phyloP scores from a whole-genome alignment of 2,329 filamentous ascomycete species.

The Microascus cirrosus region DNA sequence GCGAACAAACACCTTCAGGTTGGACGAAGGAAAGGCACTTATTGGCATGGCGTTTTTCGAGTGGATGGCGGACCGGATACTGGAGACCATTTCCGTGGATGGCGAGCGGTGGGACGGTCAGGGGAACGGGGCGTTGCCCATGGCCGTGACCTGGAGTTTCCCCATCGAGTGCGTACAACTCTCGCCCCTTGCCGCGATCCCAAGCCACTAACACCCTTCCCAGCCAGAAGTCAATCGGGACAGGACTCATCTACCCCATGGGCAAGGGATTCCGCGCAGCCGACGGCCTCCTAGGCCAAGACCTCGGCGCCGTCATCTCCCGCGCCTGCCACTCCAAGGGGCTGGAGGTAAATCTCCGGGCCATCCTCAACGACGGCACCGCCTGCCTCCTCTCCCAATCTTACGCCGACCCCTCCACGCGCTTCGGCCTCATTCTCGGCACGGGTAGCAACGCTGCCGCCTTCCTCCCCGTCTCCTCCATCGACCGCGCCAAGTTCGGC shows the following conservation, averaged over 20 bases:
- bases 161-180: slow-evolving; percentile 48
- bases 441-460: slow-evolving; percentile 58
- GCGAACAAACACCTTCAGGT: slow-evolving; percentile 43
- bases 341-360: slow-evolving; percentile 43
- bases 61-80: slow-evolving; percentile 54
- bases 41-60: slow-evolving; percentile 52
- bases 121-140: slow-evolving; percentile 35
- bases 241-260: slow-evolving; percentile 50
- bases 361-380: slow-evolving; percentile 57
- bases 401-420: slow-evolving; percentile 45
- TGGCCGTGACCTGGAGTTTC: slow-evolving; percentile 60
- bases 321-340: slow-evolving; percentile 37
- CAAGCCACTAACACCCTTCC: neutral
- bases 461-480: slow-evolving; percentile 46
- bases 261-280: slow-evolving; percentile 55
- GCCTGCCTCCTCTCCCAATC: slow-evolving; percentile 56
- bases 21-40: slow-evolving; percentile 44
- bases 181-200: neutral
- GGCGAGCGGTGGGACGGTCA: neutral
- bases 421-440: slow-evolving; percentile 55
- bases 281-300: slow-evolving; percentile 44
- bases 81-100: slow-evolving; percentile 35
- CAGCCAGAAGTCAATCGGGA: slow-evolving; percentile 52
- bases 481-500: slow-evolving; percentile 46
- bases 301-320: slow-evolving; percentile 48